Base-by-base conservation (phyloP, 371 early-diverging fungal species). In the Mortierella polycephala region DNA sequence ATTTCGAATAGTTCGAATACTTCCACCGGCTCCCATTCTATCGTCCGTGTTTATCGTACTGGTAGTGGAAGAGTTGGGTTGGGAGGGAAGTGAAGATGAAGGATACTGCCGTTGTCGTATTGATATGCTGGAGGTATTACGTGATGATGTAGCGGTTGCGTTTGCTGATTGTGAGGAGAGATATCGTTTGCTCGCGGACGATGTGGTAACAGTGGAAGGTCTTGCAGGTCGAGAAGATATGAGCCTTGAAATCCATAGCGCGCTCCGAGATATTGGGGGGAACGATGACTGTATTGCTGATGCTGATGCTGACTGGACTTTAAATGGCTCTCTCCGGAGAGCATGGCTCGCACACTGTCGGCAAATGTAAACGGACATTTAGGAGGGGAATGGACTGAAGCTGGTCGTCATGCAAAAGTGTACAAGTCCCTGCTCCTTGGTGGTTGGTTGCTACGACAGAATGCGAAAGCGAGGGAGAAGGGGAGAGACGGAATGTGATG, bases 321-420 rank as follows among this genome's bases (percentile, higher is more conserved):
- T 30, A 30, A 30, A 30, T 30, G 30, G 30, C 4, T 30, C 4
- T 30, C 30, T 1, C 49, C 59, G 65, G 14, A 57, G 67, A 39
- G 59, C 61, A 40, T 57, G 57, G 21, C 37, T 18, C 14, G 62
- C 62, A 62, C 73, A 73, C 51, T 62, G 62, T 14, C 67, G 73
- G 42, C 73, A 73, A 37, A 73, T 67, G 50, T 67, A 73, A 16
- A 62, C 14, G 45, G 67, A 67, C 73, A 73, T 66, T 62, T 16
- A 37, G 55, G 41, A 16, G 2, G 51, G 51, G 12, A 9, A 23
- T 8, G 50, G 21, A 30, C 30, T 2, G 30, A 2, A 30, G 30
- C 4, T 30, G 44, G 20, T 23, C 46, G 60, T 46, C 60, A 59
- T 59, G 60, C 60, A 59, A 30, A 30, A 11, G 47, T 47, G 47